Percentiles rank a stretch among this genome's conserved stretches.
Evolutionary conservation across 371 early-diverging fungal species (phyloP).

Genomic region (Mucor velutinosus): DNA sequence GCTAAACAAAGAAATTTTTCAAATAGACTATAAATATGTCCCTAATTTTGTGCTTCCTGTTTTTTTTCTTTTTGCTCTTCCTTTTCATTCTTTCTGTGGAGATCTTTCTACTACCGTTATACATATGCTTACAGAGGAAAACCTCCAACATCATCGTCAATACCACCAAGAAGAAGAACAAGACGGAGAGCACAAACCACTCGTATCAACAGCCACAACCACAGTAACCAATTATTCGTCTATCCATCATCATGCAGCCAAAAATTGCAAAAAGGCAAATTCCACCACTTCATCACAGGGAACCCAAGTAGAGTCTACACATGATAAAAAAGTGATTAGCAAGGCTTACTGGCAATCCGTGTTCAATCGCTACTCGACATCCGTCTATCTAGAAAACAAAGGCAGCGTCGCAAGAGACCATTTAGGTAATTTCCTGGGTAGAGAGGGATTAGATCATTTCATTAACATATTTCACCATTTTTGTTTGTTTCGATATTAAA

Average conservation of each 20-base stretch:
- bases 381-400: conserved; percentile 69
- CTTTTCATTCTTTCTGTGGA: neutral
- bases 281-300: neutral
- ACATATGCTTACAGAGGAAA: neutral
- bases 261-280: neutral
- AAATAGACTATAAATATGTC: neutral
- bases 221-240: neutral
- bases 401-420: conserved; percentile 82
- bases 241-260: neutral
- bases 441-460: neutral
- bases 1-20: neutral
- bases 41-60: neutral
- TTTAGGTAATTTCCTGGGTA: conserved; percentile 46
- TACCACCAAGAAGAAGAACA: neutral
- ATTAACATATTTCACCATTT: conserved; percentile 8
- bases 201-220: neutral
- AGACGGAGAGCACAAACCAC: neutral
- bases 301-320: neutral
- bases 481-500: conserved; percentile 18
- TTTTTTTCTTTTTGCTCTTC: neutral
- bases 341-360: conserved; percentile 7
- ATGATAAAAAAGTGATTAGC: neutral
- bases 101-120: neutral
- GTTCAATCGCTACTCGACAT: conserved; percentile 19
- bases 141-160: neutral